phyloP scores from a whole-genome alignment of 495 filamentous ascomycete genomes.

The Cladorrhinum samala region DNA sequence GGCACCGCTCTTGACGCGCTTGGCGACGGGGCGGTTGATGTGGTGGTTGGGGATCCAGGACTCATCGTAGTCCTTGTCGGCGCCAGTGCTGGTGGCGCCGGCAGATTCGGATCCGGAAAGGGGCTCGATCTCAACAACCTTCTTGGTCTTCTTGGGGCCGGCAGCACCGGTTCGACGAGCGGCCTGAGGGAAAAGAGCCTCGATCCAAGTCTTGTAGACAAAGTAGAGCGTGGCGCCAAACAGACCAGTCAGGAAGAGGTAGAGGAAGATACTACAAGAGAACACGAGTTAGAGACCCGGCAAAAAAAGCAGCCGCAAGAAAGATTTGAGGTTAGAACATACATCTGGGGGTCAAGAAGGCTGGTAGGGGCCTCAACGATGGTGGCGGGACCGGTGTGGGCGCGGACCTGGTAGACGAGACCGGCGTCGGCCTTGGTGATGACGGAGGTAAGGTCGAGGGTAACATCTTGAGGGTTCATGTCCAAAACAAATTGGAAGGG shows the following conservation, averaged over 20 bases:
- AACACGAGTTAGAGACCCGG: too few species aligned
- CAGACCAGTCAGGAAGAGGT: slow-evolving; percentile 76
- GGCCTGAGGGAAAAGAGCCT: slow-evolving; percentile 91
- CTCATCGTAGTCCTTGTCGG: slow-evolving; percentile 75
- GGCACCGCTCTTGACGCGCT: slow-evolving; percentile 67
- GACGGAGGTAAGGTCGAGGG: slow-evolving; percentile 65
- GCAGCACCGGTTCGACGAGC: slow-evolving; percentile 55
- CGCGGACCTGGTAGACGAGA: slow-evolving; percentile 65
- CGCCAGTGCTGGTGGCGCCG: slow-evolving; percentile 55
- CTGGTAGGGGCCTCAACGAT: slow-evolving; percentile 89
- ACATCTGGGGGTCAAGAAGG: slow-evolving; percentile 97
- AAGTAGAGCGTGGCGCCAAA: slow-evolving; percentile 83
- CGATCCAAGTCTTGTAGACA: slow-evolving; percentile 96
- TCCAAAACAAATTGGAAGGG: slow-evolving; percentile 84
- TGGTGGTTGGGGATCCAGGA: slow-evolving; percentile 93
- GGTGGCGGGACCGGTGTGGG: slow-evolving; percentile 81
- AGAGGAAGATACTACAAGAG: slow-evolving; percentile 80
- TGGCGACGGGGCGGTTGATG: slow-evolving; percentile 77
- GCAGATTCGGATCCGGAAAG: slow-evolving; percentile 65
- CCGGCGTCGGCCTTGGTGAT: slow-evolving; percentile 57
- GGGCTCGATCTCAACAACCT: slow-evolving; percentile 47
- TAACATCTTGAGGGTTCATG: slow-evolving; percentile 86
- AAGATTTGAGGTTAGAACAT: too few species aligned
- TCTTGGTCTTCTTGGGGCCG: slow-evolving; percentile 54
- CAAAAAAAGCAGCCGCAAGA: too few species aligned